A percentile compares a stretch with the other conserved stretches of the same genome.
phyloP scores from a whole-genome alignment of 2,329 filamentous ascomycete species.

The Scytalidium sp. region DNA sequence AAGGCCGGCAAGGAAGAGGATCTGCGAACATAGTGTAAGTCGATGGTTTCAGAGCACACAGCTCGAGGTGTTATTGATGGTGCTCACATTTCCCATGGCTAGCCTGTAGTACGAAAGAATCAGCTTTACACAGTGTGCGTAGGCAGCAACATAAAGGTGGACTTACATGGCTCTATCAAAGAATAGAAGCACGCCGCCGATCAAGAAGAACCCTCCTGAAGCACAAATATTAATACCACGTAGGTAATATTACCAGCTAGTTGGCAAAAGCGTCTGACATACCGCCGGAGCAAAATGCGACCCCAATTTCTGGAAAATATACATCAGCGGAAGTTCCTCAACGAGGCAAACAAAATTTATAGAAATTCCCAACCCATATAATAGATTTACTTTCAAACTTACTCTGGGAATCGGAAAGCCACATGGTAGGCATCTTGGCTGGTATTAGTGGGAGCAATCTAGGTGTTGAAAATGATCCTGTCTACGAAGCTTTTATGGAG shows the following conservation, averaged over 20 bases:
- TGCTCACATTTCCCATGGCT: slow-evolving; percentile 79
- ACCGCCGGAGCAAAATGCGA: slow-evolving; percentile 97
- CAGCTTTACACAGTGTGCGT: not conserved
- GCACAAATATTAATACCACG: slow-evolving; percentile 10
- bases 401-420: slow-evolving; percentile 96
- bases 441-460: not conserved
- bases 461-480: not conserved
- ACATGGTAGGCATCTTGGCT: slow-evolving; percentile 60
- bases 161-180: slow-evolving; percentile 93
- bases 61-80: slow-evolving; percentile 40
- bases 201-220: slow-evolving; percentile 87
- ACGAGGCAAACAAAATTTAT: no score
- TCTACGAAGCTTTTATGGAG: not conserved
- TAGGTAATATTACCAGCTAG: slow-evolving; percentile 9
- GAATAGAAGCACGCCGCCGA: slow-evolving; percentile 93
- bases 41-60: slow-evolving; percentile 7
- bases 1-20: slow-evolving; percentile 95
- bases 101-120: slow-evolving; percentile 54
- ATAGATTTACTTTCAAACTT: slow-evolving; percentile 41
- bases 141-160: slow-evolving; percentile 1
- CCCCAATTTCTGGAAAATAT: slow-evolving; percentile 73
- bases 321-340: no score
- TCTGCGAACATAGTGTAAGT: slow-evolving; percentile 47
- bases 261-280: slow-evolving; percentile 41
- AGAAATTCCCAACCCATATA: no score